These are phyloP conservation scores for Saccharomycopsis babjevae DNA, from an alignment of 805 yeast species.

Conservation along the genomic window DNA sequence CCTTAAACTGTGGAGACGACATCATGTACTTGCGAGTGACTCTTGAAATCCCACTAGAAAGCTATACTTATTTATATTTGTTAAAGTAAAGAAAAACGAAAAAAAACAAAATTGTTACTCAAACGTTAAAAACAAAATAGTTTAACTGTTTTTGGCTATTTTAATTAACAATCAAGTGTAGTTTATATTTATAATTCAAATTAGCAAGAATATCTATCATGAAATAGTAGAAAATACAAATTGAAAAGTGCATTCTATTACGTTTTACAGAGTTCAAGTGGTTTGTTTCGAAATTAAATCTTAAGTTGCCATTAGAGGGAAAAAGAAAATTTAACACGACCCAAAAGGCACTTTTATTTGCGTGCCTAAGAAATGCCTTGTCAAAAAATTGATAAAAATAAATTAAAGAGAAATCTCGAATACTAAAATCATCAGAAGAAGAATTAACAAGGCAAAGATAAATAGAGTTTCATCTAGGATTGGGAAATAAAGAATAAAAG, in stretches of 20 bases:
- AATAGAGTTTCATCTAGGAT: too few relatives aligned
- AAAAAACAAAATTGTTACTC: too few relatives aligned
- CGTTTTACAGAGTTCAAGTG: background rate
- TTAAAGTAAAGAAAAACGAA: background rate
- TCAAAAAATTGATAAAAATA: background rate
- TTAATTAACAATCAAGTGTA: too few relatives aligned
- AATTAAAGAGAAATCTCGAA: background rate
- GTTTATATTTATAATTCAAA: too few relatives aligned
- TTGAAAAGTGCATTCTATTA: background rate
- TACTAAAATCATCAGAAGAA: background rate
- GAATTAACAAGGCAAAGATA: too few relatives aligned
- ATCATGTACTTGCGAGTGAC: background rate
- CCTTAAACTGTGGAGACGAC: conserved; percentile 46
- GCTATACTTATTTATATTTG: background rate
- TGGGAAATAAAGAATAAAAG: background rate
- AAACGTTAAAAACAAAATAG: too few relatives aligned
- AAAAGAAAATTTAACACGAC: background rate
- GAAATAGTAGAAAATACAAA: too few relatives aligned
- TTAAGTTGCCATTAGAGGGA: background rate
- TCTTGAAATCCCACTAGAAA: too few relatives aligned
- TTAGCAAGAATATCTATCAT: too few relatives aligned
- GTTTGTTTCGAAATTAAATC: background rate
- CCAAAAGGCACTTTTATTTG: background rate
- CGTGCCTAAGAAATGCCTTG: background rate
- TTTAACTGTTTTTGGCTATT: too few relatives aligned